Base-by-base conservation (phyloP, 192 early-diverging fungal species). In the Rhizoclosmatium sp. region DNA sequence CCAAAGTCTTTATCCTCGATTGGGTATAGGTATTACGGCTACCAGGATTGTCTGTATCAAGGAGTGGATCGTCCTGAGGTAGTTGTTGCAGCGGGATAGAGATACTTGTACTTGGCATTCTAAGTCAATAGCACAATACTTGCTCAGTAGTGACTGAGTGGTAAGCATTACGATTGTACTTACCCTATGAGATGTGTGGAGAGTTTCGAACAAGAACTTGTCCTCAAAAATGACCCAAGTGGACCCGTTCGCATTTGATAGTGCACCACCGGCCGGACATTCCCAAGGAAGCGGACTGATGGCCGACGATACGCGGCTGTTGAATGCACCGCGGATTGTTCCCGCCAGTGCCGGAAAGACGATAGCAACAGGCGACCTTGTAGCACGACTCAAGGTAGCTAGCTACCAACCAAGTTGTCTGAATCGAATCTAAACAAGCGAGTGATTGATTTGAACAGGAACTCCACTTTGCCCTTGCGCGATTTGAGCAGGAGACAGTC, bases 401-500 rank as follows among this genome's bases (percentile, higher is more conserved):
- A 41, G 58, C 59, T 19, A 23, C 19, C 65, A 12, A 31, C 31
- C 31, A 31, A 31, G 31, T 31, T 31, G 31, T 31, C 31, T 31
- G 31, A 31, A 31, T 31, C 31, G 0, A 31, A 31, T 31, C 31
- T 31, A 31, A 31, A 31, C 31, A 31, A 31, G 31, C 31, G 31
- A 31, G 31, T 31, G 31, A 31, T 31, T 31, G 31, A 31, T 40
- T 59, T 21, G 19, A 10, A 73, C 46, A 47, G 56, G 19, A n/a
- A 54, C 44, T 48, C 10, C 94, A 95, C 58, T 82, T 86, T 61
- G 91, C 95, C 65, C 86, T 97, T 14, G 83, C 84, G 65, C 68
- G 76, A 1, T 79, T 96, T 67, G 92, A 95, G 59, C 96, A 97
- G 82, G 94, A 93, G 66, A 80, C 83, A 2, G 90, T 93, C 5